A percentile compares a stretch with the other conserved stretches of the same genome.
phyloP scores from a whole-genome alignment of 2,329 filamentous ascomycete genomes.

The Purpureocillium takamizusanense region DNA sequence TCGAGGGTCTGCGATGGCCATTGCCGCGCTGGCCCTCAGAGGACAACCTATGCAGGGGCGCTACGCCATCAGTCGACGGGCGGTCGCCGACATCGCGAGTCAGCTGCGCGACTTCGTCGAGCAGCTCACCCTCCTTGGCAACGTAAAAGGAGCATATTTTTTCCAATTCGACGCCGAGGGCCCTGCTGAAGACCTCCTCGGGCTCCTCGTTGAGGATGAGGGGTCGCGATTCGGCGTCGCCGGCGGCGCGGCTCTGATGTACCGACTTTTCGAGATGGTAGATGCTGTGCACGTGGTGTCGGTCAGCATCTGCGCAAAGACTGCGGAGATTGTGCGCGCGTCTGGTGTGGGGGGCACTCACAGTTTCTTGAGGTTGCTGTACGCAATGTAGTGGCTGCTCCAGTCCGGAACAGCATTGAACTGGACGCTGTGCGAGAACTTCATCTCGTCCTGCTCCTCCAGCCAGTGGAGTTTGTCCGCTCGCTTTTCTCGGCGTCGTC shows the following conservation, averaged over 20 bases:
- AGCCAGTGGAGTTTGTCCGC: conserved; percentile 60
- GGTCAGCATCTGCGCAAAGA: not conserved
- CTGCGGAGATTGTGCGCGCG: not conserved
- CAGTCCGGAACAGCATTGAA: conserved; percentile 99
- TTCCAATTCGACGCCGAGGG: conserved; percentile 82
- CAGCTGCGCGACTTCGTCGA: conserved; percentile 71
- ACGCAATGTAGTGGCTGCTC: conserved; percentile 96
- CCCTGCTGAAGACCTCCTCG: conserved; percentile 70
- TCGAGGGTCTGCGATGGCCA: conserved; percentile 18
- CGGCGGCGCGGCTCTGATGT: conserved; percentile 47
- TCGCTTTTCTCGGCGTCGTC: conserved; percentile 34
- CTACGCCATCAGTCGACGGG: conserved; percentile 37
- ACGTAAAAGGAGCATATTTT: conserved; percentile 90
- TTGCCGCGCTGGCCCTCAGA: conserved; percentile 14
- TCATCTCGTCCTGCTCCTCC: conserved; percentile 79
- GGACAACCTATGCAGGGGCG: conserved; percentile 23
- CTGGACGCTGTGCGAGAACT: conserved; percentile 98
- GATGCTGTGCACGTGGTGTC: conserved; percentile 54
- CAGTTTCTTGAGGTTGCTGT: conserved; percentile 98
- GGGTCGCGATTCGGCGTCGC: conserved; percentile 77
- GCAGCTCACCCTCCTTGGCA: conserved; percentile 80
- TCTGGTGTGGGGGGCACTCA: conserved; percentile 35
- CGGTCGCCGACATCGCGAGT: conserved; percentile 63
- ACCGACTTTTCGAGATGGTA: conserved; percentile 87
- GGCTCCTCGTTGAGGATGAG: conserved; percentile 67